These are phyloP conservation scores for Agapanthus africanus DNA, from an alignment of 106 monocot genomes.

Conservation along the genomic window DNA sequence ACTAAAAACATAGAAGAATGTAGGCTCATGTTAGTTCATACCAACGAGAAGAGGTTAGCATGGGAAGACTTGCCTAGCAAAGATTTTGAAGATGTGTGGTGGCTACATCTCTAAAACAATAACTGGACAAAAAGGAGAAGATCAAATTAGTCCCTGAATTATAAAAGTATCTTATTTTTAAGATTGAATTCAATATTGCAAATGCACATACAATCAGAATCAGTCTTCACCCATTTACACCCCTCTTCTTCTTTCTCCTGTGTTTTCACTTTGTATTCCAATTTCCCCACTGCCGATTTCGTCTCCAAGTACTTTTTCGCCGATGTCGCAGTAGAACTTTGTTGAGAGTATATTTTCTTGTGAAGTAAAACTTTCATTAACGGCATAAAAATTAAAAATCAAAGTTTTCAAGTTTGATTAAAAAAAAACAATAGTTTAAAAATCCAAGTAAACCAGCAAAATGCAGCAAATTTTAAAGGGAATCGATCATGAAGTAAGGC, in stretches of 20 bases:
- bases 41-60: background rate
- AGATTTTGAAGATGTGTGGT: slow-evolving; percentile 5
- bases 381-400: slow-evolving; percentile 4
- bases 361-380: slow-evolving; percentile 11
- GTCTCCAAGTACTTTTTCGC: slow-evolving; percentile 22
- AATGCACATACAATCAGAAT: slow-evolving; percentile 41
- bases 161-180: background rate
- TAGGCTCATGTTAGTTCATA: background rate
- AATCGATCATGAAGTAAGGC: too few species aligned
- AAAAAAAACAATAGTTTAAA: too few species aligned
- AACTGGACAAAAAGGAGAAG: background rate
- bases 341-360: slow-evolving; percentile 20
- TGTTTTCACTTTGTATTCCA: background rate
- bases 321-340: slow-evolving; percentile 7
- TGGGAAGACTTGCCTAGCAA: slow-evolving; percentile 2
- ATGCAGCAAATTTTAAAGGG: too few species aligned
- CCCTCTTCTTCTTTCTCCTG: slow-evolving; percentile 12
- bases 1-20: too few species aligned
- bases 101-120: slow-evolving; percentile 18
- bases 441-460: too few species aligned
- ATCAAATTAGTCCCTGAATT: background rate
- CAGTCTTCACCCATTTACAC: too few species aligned
- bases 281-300: slow-evolving; percentile 13
- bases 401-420: too few species aligned
- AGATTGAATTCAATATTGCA: background rate